Evolutionary conservation across 805 yeast genomes (phyloP).

Genomic region (Saccharomycopsis microspora): DNA sequence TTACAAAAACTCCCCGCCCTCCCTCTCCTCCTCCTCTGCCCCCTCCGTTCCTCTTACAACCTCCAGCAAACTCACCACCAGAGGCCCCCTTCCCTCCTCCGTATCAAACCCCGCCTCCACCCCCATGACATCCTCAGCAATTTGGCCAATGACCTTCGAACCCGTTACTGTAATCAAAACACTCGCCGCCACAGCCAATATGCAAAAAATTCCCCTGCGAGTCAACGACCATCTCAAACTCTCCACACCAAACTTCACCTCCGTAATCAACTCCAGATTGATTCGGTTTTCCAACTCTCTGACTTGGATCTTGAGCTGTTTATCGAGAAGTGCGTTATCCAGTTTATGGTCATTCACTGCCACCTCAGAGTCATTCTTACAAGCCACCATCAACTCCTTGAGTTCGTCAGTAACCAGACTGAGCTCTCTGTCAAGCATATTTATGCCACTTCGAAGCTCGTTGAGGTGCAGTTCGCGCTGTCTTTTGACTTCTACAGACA

Average conservation of each 20-base stretch:
- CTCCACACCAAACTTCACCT: constrained; percentile 78
- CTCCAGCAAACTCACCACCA: too few relatives aligned
- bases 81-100: too few relatives aligned
- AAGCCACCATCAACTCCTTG: constrained; percentile 45
- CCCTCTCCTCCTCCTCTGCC: too few relatives aligned
- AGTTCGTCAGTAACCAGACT: constrained; percentile 68
- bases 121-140: background rate
- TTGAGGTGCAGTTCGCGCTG: constrained; percentile 61
- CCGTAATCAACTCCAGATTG: constrained; percentile 69
- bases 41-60: too few relatives aligned
- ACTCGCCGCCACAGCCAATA: constrained; percentile 16
- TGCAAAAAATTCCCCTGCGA: constrained; percentile 59
- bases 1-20: too few relatives aligned
- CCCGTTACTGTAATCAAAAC: constrained; percentile 16
- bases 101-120: background rate
- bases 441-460: constrained; percentile 53
- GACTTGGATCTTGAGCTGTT: constrained; percentile 52
- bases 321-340: constrained; percentile 68
- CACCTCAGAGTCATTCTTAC: constrained; percentile 71
- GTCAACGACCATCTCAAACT: constrained; percentile 89
- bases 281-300: constrained; percentile 82
- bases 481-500: constrained; percentile 64
- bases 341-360: constrained; percentile 79
- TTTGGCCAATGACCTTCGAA: constrained; percentile 7
- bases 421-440: constrained; percentile 60